Evolutionary conservation across 441 rosid species (phyloP), one percentile per base, ranked within the genome.

Genomic region (Adansonia grandidieri): DNA sequence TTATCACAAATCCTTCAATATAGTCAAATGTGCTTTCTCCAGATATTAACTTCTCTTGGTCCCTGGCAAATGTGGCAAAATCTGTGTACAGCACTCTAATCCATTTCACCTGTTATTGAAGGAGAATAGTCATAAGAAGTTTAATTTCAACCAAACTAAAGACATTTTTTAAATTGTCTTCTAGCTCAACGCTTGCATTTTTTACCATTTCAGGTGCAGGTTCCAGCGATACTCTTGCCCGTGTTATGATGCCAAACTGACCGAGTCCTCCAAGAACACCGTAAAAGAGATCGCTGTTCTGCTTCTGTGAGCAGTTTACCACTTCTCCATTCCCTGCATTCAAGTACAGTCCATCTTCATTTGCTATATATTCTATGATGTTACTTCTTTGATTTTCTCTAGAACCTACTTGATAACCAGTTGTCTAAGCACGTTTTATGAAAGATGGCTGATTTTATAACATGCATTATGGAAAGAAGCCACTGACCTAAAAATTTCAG

Each of bases 181-280:
- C 10, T 57, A 57, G 62, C 20, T 57, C 20, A 57, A 57, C 0
- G 62, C 11, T 57, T 2, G 32, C 79, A 80, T 73, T 69, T 42
- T 77, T 89, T 93, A 96, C 99, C 99, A 82, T 93, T 28, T 80
- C 82, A 76, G 98, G 97, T 84, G 97, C 99, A 62, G 89, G 85
- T 80, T 91, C 99, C 79, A 94, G 81, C 17, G 97, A 88, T 84
- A 96, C 92, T 82, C 92, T 88, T 60, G 98, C 99, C 76, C 89
- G 77, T 60, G 98, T 94, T 85, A 96, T 92, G 92, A 96, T 89
- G 74, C 98, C 99, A 86, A 96, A 96, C 86, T 93, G 99, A 19
- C 99, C 98, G 40, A 94, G 91, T 66, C 99, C 99, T 84, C 99
- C 98, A 54, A 96, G 99, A 81, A 94, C 97, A 48, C 97, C 77